Evolutionary conservation across 768 basidiomycete genomes (phyloP), one percentile per base, ranked within the genome.

Genomic region (Leccinum barrowsii): DNA sequence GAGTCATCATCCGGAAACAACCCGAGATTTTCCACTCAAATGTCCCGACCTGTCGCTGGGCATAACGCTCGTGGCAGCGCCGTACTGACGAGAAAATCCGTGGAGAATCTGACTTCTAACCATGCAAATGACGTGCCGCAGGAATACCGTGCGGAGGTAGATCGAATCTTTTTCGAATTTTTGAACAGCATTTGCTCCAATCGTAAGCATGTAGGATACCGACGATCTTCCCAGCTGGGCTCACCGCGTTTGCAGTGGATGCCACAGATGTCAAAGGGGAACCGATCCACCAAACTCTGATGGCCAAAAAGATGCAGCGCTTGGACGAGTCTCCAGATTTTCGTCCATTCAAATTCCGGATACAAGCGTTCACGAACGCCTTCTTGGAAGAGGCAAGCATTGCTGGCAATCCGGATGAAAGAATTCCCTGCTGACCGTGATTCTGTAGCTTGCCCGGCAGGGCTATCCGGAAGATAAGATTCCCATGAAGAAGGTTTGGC

Each of bases 251-350:
- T 70, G 30, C 64, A 98, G 94, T 98, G 75, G 93, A 97, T 58
- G 89, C 91, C 4, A 90, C 87, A 51, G 97, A 98, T 70, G 80
- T 84, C 30, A 99, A 99, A 73, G 96, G 96, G 52, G 96, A 99
- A 72, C 87, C 91, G 47, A 94, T 99, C 58, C 96, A 99, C 70
- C 96, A 99, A 75, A 93, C 93, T 35, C 80, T 98, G 66, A 99
- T 99, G 96, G 90, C 95, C 1, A 98, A 98, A 80, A 92, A 92
- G 80, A 98, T 99, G 96, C 91, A 94, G 66, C 87, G 93, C 54
- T 79, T 98, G 56, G 95, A 97, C 71, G 96, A 98, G 76, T 94
- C 92, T 37, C 86, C 88, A 46, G 96, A 98, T 74, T 99, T 96
- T 75, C 85, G 96, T 26, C 96, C 96, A 50, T 98, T 99, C 85